Evolutionary conservation across 139 green algal genomes (phyloP), one percentile per base, ranked within the genome.

Genomic region (Chlamydomonas schloesseri): DNA sequence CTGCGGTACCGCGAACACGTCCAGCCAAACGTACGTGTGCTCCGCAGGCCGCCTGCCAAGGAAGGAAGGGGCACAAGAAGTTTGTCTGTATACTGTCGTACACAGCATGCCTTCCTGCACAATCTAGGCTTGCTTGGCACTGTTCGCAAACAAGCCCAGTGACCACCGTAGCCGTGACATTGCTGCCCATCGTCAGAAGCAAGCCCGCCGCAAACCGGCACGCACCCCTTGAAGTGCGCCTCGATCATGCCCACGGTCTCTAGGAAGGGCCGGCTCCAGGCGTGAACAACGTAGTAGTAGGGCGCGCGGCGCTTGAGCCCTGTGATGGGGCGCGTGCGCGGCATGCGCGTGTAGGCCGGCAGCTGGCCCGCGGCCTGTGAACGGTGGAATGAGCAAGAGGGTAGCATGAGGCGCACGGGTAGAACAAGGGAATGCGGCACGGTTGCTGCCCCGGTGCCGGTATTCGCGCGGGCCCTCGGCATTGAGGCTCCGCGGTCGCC

Each of bases 21-120:
- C 77, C 8, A 84, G 28, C 77, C 77, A 84, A 28, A 84, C 64
- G 64, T 74, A 84, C 11, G 77, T 84, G 77, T 84, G 77, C 77
- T 84, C 64, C 28, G 64, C 64, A 2, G 77, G 77, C 37, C 60
- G 64, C 64, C 77, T 84, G 77, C 23, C 29, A n/a, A 33, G 5
- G 14, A n/a, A 2, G 68, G 33, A 29, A 50, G 33, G 55, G 55
- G 55, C 18, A 26, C 21, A 26, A 10, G 53, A 60, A 15, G 53
- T 60, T 13, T 15, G 15, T 60, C 14, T 60, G 53, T 60, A 60
- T 60, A n/a, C n/a, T n/a, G n/a, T n/a, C n/a, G n/a, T n/a, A 58
- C 13, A 58, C 53, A 58, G 53, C 53, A 58, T 13, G 53, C 53
- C 53, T 13, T 58, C n/a, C n/a, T n/a, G n/a, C n/a, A n/a, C n/a